phyloP scores from a whole-genome alignment of 2,329 filamentous ascomycete genomes.

The Calonectria fujianensis region DNA sequence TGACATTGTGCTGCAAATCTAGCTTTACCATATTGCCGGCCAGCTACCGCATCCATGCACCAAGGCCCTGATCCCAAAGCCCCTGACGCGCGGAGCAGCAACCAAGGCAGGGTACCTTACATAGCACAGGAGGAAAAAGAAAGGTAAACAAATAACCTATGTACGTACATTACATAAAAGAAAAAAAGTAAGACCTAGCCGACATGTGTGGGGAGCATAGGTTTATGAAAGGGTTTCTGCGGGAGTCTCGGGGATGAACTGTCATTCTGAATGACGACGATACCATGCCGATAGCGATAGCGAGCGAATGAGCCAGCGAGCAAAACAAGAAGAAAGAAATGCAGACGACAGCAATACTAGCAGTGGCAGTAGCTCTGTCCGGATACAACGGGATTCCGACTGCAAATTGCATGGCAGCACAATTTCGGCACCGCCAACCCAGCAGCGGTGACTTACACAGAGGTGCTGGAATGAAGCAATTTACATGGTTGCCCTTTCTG shows the following conservation, averaged over 20 bases:
- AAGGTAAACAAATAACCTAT: slow-evolving; percentile 20
- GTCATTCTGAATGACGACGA: slow-evolving; percentile 1
- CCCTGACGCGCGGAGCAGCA: slow-evolving; percentile 15
- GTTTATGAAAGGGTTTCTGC: slow-evolving; percentile 28
- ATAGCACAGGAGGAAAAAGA: slow-evolving; percentile 4
- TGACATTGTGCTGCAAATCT: slow-evolving; percentile 8
- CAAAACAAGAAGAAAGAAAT: background rate
- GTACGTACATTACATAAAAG: background rate
- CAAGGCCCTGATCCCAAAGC: background rate
- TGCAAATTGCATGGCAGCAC: slow-evolving; percentile 23
- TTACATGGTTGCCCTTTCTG: slow-evolving; percentile 8
- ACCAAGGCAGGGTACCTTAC: slow-evolving; percentile 27
- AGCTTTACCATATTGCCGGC: slow-evolving; percentile 1
- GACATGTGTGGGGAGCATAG: slow-evolving; percentile 22
- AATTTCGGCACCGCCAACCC: background rate
- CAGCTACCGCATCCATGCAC: slow-evolving; percentile 14
- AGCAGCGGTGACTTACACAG: slow-evolving; percentile 4
- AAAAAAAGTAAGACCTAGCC: slow-evolving; percentile 11
- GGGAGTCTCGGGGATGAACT: slow-evolving; percentile 21
- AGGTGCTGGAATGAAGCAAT: slow-evolving; percentile 36
- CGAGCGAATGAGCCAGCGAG: background rate
- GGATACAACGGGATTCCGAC: slow-evolving; percentile 26
- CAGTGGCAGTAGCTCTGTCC: slow-evolving; percentile 1
- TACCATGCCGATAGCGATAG: slow-evolving; percentile 18
- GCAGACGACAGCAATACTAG: background rate